Base-by-base conservation (phyloP, 257 asterid species). In the Solanum lignicaule region DNA sequence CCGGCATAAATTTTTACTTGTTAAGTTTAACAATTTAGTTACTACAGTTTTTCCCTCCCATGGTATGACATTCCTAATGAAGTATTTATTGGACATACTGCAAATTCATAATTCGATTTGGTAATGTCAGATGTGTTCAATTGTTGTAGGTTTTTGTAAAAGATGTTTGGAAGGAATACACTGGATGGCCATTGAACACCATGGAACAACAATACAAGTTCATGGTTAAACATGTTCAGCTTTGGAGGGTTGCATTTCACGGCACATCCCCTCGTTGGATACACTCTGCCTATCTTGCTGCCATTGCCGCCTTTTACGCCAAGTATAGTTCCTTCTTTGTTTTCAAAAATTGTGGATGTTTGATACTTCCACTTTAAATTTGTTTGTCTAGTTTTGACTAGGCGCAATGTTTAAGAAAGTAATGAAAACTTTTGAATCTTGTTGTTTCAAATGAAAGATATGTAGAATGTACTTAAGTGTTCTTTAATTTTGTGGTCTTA, bases 141-240 rank as follows among this genome's bases (percentile, higher is more conserved):
- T 41, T 68, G 10, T 11, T 90, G 62, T 92, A 97, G 99, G 86
- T 97, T 33, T 87, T 93, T 18, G 95, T 97, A 55, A 97, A 96
- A 92, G 99, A 97, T 91, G 99, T 97, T 86, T 95, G 99, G 99
- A 97, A 97, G 90, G 99, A 97, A 89, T 93, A 94, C 46, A 93
- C 99, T 0, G 99, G 99, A 3, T 97, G 99, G 99, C 99, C 99
- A 23, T 87, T 97, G 90, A 97, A 96, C 25, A 91, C 93, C 74
- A 97, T 97, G 99, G 99, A 97, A 90, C 91, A 91, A 39, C 99
- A 97, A 86, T 97, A 97, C 71, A 97, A 97, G 90, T 97, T 97
- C 93, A 97, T 97, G 99, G 96, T 95, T 73, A 97, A 96, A 89
- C 99, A 97, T 41, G 98, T 94, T 29, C 99, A 95, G 91, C 98